Base-by-base conservation (phyloP, 257 asterid species). In the Ajuga chamaepitys region DNA sequence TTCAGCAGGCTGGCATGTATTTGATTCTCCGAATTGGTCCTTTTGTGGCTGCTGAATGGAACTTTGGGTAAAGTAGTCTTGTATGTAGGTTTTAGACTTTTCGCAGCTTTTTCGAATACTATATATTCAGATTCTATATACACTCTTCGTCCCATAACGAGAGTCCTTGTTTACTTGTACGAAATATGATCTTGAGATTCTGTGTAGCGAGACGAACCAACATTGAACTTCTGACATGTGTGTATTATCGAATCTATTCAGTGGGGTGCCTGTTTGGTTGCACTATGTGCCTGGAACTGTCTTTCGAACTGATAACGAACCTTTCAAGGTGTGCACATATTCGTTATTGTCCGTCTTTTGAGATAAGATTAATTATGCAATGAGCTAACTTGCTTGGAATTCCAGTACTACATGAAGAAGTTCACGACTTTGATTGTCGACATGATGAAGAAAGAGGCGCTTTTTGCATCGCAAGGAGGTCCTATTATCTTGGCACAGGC, bases 221-320 rank as follows among this genome's bases (percentile, higher is more conserved):
- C 4, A 22, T 32, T 35, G 20, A 46, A 26, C 48, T 30, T 9
- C 73, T 81, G 59, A n/a, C n/a, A 77, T 40, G 26, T 38, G 18
- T 70, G 14, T 21, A 48, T 68, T 38, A 30, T 45, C 69, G 48
- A 50, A n/a, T 67, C 67, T 58, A 52, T 63, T 67, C 88, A 92
- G 98, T 14, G 98, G 98, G 37, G 74, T 92, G 16, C 98, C 98
- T 74, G 93, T 92, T 66, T 92, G 98, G 98, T 66, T 92, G 83
- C 98, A 92, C 73, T 92, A 86, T 62, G 85, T 88, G 46, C 95
- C 92, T 1, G 95, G 93, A 58, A 88, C 95, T 66, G 90, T 84
- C 66, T 92, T 92, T 67, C 89, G 98, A 58, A 92, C 97, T 25
- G 97, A 92, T 68, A 88, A 73, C 12, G 85, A 85, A 68, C 80